phyloP scores from a whole-genome alignment of 495 filamentous ascomycete genomes.

The Aspergillus taichungensis region DNA sequence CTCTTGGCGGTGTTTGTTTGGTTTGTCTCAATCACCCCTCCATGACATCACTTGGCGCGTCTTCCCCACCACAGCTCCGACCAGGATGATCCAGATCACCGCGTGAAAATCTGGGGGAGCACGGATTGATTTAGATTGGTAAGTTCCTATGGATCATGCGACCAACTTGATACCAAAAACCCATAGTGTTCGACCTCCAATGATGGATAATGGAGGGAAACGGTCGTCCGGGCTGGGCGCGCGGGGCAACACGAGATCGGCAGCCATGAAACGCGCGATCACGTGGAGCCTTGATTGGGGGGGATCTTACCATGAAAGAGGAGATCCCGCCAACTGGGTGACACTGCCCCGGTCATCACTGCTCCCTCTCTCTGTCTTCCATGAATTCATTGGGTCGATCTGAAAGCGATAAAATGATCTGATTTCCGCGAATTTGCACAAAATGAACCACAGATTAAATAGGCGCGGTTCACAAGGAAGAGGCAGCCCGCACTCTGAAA shows the following conservation, averaged over 20 bases:
- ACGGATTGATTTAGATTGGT: too few species aligned
- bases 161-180: too few species aligned
- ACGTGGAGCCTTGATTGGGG: slow-evolving; percentile 8
- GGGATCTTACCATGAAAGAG: too few species aligned
- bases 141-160: too few species aligned
- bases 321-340: too few species aligned
- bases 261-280: slow-evolving; percentile 15
- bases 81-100: too few species aligned
- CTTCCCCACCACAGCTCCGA: slow-evolving; percentile 5
- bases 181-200: neutral
- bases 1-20: slow-evolving; percentile 9
- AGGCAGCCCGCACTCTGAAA: too few species aligned
- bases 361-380: neutral
- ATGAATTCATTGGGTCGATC: neutral
- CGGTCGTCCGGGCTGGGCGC: slow-evolving; percentile 6
- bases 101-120: too few species aligned
- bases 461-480: too few species aligned
- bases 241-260: slow-evolving; percentile 10
- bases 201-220: neutral
- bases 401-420: too few species aligned
- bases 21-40: slow-evolving; percentile 2
- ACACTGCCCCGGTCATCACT: neutral
- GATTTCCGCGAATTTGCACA: too few species aligned
- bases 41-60: slow-evolving; percentile 27
- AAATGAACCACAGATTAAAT: too few species aligned